Conservation (phyloP, 306 rosid genomes). For the Hippophae gyantsensis region DNA sequence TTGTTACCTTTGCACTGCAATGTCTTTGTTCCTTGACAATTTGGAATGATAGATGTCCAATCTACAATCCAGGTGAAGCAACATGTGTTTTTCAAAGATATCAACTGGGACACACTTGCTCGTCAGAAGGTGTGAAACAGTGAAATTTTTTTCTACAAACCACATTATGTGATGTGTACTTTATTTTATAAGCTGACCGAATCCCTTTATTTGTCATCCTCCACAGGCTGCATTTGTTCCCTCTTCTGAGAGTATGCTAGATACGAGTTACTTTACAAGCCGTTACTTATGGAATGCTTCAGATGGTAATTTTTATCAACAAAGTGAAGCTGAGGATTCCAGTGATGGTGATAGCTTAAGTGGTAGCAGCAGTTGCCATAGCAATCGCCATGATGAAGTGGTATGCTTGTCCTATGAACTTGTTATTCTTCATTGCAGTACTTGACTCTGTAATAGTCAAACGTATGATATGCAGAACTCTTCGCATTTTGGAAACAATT, state of each 20-base stretch:
- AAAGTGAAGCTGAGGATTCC: constrained; percentile 73
- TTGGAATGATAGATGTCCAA: constrained; percentile 19
- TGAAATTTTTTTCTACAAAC: neutral
- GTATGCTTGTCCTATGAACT: constrained; percentile 31
- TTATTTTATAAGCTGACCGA: constrained; percentile 10
- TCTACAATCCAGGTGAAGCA: constrained; percentile 71
- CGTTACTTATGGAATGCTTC: constrained; percentile 86
- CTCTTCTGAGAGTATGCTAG: constrained; percentile 82
- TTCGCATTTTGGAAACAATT: constrained; percentile 21
- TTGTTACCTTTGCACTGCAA: neutral
- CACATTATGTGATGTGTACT: neutral
- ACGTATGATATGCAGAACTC: constrained; percentile 5
- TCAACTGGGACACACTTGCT: constrained; percentile 98
- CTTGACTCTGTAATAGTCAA: neutral
- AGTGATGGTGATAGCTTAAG: constrained; percentile 92
- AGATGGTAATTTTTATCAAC: constrained; percentile 50
- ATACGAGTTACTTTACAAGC: constrained; percentile 91
- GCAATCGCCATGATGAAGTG: constrained; percentile 97
- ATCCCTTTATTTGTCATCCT: constrained; percentile 10
- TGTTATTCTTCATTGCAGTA: neutral
- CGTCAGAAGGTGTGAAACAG: constrained; percentile 67
- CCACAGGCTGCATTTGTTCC: constrained; percentile 99
- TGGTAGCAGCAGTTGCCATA: constrained; percentile 82
- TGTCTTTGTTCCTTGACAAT: neutral
- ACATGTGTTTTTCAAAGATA: constrained; percentile 86